Base-by-base conservation (phyloP, 441 rosid genomes). In the Erodium moschatum region DNA sequence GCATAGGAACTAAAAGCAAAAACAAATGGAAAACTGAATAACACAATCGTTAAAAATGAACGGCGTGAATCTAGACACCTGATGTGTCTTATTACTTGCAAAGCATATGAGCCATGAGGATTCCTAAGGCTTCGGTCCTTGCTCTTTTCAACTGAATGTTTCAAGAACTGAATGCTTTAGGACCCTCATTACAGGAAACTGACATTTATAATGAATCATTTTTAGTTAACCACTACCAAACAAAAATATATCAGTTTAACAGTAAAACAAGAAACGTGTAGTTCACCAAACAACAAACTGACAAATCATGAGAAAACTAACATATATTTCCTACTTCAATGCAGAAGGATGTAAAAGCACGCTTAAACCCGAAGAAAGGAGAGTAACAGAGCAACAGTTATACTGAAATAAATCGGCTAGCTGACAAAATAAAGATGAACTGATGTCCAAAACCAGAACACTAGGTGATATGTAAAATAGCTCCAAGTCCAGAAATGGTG, bases 141-240 rank as follows among this genome's bases (percentile, higher is more conserved):
- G 65, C 29, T 24, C 16, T 62, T 27, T 62, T 62, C 65, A 27
- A 11, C 27, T 5, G 65, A 62, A 62, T 13, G 38, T 21, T 62
- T 5, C 33, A 40, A 21, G 6, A 10, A 24, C 65, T 62, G 65
- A 10, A 24, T 24, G 6, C 27, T 27, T 62, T 62, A 62, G 31
- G 65, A 62, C 27, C 65, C 38, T 62, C 65, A 6, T 21, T 27
- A 62, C 33, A 27, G 65, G 65, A 24, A 62, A 54, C 61, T 54
- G 61, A 18, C 24, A 54, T 54, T 54, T 54, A 54, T 24, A 13
- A 27, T 38, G 27, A 24, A 62, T 62, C 27, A 13, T n/a, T 2
- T 27, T 27, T 27, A 9, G 65, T 62, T 62, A 62, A 62, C 38
- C 27, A 11, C 29, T 48, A 48, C 9, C 21, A 18, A 60, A 60